Evolutionary conservation across 2,329 filamentous ascomycete species (phyloP).

Genomic region (Nemania serpens): DNA sequence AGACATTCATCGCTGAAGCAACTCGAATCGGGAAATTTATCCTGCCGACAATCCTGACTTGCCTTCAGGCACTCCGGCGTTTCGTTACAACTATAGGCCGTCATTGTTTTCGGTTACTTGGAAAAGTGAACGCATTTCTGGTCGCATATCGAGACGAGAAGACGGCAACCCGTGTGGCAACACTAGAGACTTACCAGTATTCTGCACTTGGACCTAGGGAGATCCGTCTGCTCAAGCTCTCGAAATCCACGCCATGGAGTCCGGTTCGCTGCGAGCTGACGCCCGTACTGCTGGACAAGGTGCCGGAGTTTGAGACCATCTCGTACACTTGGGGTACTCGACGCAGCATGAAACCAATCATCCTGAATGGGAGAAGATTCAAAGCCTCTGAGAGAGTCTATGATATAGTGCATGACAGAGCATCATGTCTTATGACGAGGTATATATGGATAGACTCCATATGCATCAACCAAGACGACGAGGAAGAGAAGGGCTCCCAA

Average conservation of each 20-base stretch:
- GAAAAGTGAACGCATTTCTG: neutral
- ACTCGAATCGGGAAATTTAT: neutral
- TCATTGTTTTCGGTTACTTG: too few relatives aligned
- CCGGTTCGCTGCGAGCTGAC: slow-evolving; percentile 3
- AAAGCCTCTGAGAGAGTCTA: slow-evolving; percentile 2
- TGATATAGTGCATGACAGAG: slow-evolving; percentile 6
- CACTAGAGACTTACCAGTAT: slow-evolving; percentile 1
- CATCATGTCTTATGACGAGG: slow-evolving; percentile 4
- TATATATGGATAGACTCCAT: slow-evolving; percentile 15
- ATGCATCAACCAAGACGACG: slow-evolving; percentile 12
- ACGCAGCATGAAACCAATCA: neutral
- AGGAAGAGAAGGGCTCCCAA: slow-evolving; percentile 9
- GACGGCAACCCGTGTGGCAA: neutral
- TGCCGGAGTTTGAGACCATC: slow-evolving; percentile 1
- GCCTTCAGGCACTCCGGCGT: too few relatives aligned
- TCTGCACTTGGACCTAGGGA: neutral
- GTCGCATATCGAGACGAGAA: neutral
- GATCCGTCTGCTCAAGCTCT: slow-evolving; percentile 8
- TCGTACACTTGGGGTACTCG: slow-evolving; percentile 9
- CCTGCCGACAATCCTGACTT: too few relatives aligned
- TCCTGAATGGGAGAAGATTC: neutral
- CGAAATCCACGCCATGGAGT: slow-evolving; percentile 5
- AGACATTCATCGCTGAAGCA: neutral
- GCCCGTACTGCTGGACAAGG: neutral
- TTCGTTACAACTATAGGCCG: too few relatives aligned